A percentile compares a stretch with the other conserved stretches of the same genome.
Conservation (phyloP, 345 rosid genomes). For the Schrenkiella parvula region DNA sequence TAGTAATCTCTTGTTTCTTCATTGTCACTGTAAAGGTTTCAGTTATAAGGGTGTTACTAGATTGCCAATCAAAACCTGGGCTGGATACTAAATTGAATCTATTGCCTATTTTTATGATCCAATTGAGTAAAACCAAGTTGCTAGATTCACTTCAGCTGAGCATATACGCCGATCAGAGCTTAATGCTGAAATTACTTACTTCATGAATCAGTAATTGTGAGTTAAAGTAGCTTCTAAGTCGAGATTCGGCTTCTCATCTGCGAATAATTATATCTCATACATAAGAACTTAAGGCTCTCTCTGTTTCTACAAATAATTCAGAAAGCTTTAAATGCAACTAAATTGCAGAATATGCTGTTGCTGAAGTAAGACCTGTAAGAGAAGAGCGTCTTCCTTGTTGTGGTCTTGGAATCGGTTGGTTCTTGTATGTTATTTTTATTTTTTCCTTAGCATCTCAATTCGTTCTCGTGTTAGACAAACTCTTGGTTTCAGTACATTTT, state of each 20-base stretch:
- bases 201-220: neutral
- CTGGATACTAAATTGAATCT: neutral
- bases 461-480: neutral
- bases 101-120: neutral
- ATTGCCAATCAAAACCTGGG: neutral
- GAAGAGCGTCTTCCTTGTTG: conserved; percentile 68
- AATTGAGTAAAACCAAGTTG: neutral
- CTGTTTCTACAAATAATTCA: neutral
- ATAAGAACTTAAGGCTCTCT: neutral
- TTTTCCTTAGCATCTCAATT: neutral
- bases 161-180: neutral
- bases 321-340: neutral
- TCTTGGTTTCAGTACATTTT: neutral
- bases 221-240: neutral
- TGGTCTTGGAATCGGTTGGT: conserved; percentile 80
- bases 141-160: neutral
- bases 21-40: neutral
- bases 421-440: conserved; percentile 47
- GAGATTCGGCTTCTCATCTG: neutral
- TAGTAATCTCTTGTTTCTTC: neutral
- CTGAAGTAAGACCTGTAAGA: conserved; percentile 39
- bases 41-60: neutral
- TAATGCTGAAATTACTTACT: neutral
- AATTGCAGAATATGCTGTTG: conserved; percentile 61
- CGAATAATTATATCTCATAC: neutral